Evolutionary conservation across 2,329 filamentous ascomycete genomes (phyloP).

Genomic region (Calonectria ilicicola): DNA sequence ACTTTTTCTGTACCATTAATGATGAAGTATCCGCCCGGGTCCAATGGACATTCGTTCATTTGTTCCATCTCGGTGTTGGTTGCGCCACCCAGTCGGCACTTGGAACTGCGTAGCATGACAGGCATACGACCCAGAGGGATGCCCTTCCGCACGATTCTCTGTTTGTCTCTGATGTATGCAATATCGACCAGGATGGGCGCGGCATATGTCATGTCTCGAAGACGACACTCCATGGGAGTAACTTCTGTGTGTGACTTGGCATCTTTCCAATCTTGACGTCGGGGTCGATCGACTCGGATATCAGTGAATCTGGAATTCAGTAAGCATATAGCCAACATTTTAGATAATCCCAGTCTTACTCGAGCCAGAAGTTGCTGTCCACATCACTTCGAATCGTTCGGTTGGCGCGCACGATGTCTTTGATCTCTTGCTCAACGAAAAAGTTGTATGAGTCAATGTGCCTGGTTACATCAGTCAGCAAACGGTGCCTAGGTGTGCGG

Average conservation of each 20-base stretch:
- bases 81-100: constrained; percentile 87
- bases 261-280: constrained; percentile 81
- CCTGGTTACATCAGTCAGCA: constrained; percentile 45
- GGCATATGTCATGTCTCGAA: constrained; percentile 98
- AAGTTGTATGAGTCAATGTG: constrained; percentile 99
- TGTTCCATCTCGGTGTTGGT: constrained; percentile 89
- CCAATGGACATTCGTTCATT: constrained; percentile 94
- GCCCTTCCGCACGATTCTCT: constrained; percentile 78
- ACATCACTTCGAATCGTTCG: constrained; percentile 90
- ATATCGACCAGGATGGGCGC: constrained; percentile 95
- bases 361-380: constrained; percentile 91
- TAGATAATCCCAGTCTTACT: constrained; percentile 56
- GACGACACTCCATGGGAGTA: constrained; percentile 94
- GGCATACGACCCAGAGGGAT: constrained; percentile 91
- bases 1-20: constrained; percentile 98
- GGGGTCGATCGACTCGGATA: constrained; percentile 86
- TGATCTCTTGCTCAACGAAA: constrained; percentile 96
- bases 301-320: constrained; percentile 74
- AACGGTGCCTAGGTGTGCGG: neutral
- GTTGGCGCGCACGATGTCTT: constrained; percentile 95
- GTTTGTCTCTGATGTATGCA: constrained; percentile 85
- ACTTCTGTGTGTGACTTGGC: constrained; percentile 78
- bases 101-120: constrained; percentile 96
- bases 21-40: constrained; percentile 98
- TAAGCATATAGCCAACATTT: constrained; percentile 16